phyloP scores from a whole-genome alignment of 75 land plant species.

The Selaginella moellendorffii region DNA sequence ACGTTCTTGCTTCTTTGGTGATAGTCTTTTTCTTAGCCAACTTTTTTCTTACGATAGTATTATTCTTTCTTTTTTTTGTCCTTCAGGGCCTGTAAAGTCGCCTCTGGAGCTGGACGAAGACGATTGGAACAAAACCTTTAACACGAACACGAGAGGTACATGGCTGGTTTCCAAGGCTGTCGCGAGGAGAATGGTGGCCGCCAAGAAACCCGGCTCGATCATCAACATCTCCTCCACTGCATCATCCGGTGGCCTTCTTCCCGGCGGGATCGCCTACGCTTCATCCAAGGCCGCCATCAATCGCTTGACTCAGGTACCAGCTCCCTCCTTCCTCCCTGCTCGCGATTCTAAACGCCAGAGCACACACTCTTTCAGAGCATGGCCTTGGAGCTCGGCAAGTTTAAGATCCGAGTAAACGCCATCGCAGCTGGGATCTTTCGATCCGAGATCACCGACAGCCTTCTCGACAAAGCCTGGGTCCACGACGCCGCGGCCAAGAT shows the following conservation, averaged over 20 bases:
- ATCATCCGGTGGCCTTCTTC: slow-evolving; percentile 31
- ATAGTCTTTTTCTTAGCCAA: no score
- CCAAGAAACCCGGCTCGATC: slow-evolving; percentile 36
- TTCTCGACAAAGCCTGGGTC: slow-evolving; percentile 49
- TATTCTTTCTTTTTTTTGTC: neutral
- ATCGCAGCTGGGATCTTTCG: slow-evolving; percentile 57
- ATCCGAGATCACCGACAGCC: slow-evolving; percentile 51
- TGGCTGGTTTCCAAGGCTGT: slow-evolving; percentile 58
- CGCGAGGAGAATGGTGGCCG: slow-evolving; percentile 31
- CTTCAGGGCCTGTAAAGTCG: slow-evolving; percentile 33
- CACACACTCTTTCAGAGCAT: slow-evolving; percentile 23
- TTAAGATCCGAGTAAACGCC: slow-evolving; percentile 53
- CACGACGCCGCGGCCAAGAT: slow-evolving; percentile 29
- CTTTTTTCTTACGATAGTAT: no score
- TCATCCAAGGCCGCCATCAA: slow-evolving; percentile 51
- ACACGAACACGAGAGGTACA: slow-evolving; percentile 44
- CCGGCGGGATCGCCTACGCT: slow-evolving; percentile 41
- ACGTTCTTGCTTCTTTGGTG: no score
- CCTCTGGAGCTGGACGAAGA: slow-evolving; percentile 36
- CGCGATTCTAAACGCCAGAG: neutral
- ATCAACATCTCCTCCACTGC: slow-evolving; percentile 48
- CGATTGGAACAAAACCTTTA: slow-evolving; percentile 41
- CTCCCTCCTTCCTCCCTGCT: neutral
- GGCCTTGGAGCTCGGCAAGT: slow-evolving; percentile 55
- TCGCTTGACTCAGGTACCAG: slow-evolving; percentile 45